These are phyloP conservation scores for Penicillium cataractarum DNA, from an alignment of 495 filamentous ascomycete genomes.

Conservation along the genomic window DNA sequence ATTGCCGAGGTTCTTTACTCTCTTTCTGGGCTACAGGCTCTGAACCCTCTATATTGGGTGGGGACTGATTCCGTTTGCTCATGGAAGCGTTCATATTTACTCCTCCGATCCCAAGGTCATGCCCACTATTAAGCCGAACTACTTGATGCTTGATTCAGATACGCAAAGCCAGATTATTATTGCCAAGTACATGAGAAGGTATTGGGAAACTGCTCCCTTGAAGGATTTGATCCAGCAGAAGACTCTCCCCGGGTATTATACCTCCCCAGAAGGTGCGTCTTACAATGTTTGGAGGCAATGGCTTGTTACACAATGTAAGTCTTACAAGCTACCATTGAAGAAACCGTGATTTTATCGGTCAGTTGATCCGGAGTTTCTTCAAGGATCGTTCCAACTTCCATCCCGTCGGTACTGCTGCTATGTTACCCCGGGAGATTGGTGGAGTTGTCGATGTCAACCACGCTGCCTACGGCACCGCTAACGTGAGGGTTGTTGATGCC, in stretches of 20 bases:
- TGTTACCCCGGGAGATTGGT: slow-evolving; percentile 58
- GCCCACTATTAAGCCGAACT: slow-evolving; percentile 58
- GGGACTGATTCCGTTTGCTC: slow-evolving; percentile 52
- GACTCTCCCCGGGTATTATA: slow-evolving; percentile 24
- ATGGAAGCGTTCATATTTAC: slow-evolving; percentile 63
- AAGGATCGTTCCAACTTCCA: slow-evolving; percentile 47
- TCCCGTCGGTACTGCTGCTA: slow-evolving; percentile 53
- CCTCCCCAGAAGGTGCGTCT: slow-evolving; percentile 18
- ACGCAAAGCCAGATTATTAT: slow-evolving; percentile 36
- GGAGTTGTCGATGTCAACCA: slow-evolving; percentile 50
- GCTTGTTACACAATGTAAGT: slow-evolving; percentile 35
- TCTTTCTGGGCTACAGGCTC: slow-evolving; percentile 19
- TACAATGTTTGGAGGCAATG: slow-evolving; percentile 32
- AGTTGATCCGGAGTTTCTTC: not conserved
- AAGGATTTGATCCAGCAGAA: slow-evolving; percentile 22
- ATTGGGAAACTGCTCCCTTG: slow-evolving; percentile 28
- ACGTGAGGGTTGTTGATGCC: slow-evolving; percentile 60
- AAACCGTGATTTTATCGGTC: not conserved
- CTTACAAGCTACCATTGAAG: not conserved
- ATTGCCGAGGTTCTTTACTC: slow-evolving; percentile 43
- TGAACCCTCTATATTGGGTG: slow-evolving; percentile 48
- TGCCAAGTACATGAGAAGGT: slow-evolving; percentile 34
- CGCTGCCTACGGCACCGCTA: slow-evolving; percentile 51
- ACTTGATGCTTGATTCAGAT: slow-evolving; percentile 57
- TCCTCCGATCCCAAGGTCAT: slow-evolving; percentile 32